Conservation (phyloP, 495 filamentous ascomycete species). For the Lasiosphaeriaceae sp. region DNA sequence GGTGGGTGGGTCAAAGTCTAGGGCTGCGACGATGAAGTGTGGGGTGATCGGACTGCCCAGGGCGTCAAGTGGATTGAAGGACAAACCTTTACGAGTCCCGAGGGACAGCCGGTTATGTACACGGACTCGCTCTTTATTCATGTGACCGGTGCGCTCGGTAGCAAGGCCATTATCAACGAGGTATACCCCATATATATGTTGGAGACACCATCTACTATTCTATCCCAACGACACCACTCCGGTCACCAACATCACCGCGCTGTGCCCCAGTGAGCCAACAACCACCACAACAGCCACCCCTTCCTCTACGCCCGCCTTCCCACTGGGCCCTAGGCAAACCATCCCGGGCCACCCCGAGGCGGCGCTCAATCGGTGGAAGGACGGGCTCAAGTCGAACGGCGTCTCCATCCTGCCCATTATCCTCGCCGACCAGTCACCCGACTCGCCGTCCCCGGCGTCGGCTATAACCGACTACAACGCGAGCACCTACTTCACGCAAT, state of each 20-base stretch:
- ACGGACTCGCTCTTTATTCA: not conserved
- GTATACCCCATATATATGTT: not conserved
- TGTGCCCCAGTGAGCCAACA: not conserved
- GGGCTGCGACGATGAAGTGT: no score
- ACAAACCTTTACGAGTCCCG: not conserved
- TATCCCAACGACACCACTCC: not conserved
- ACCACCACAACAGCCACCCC: not conserved
- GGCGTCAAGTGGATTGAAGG: no score
- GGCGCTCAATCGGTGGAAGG: not conserved
- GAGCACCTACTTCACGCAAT: not conserved
- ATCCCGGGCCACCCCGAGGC: not conserved
- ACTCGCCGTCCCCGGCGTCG: not conserved
- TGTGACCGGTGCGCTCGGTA: not conserved
- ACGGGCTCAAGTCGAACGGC: not conserved
- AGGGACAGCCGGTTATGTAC: not conserved
- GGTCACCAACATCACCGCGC: not conserved
- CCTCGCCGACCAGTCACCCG: not conserved
- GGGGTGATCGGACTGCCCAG: no score
- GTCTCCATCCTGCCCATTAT: not conserved
- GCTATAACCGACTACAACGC: not conserved
- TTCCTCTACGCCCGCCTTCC: not conserved
- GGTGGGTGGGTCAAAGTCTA: no score
- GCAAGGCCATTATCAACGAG: constrained; percentile 1
- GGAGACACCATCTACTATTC: constrained; percentile 5
- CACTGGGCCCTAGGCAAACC: not conserved